Evolutionary conservation across 192 early-diverging fungal species (phyloP).

Genomic region (Backusella liffmaniae): DNA sequence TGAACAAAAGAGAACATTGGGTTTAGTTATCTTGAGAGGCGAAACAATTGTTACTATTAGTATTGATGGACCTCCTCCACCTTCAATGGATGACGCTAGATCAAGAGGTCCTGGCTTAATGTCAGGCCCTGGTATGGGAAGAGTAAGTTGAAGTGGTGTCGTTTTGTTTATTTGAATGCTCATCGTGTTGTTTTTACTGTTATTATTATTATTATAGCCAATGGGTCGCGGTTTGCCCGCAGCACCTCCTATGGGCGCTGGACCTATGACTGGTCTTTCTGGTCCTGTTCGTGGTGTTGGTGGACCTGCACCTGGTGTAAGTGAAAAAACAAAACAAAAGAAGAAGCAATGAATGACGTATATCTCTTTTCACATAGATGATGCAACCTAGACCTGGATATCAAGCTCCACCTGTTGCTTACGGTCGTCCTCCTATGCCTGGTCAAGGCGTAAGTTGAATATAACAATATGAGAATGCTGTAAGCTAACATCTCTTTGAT

Average conservation of each 20-base stretch:
- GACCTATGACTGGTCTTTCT: conserved; percentile 62
- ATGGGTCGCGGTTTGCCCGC: conserved; percentile 67
- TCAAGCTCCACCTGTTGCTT: conserved; percentile 72
- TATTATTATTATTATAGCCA: conserved; percentile 45
- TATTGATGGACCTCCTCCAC: conserved; percentile 88
- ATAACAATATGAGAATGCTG: neutral
- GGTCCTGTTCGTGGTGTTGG: conserved; percentile 96
- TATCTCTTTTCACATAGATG: conserved; percentile 38
- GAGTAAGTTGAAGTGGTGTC: conserved; percentile 24
- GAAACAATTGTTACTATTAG: conserved; percentile 89
- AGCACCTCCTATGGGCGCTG: conserved; percentile 40
- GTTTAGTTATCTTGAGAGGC: conserved; percentile 91
- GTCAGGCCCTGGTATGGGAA: conserved; percentile 72
- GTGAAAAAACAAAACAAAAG: neutral
- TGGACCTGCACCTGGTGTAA: conserved; percentile 77
- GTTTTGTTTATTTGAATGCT: neutral
- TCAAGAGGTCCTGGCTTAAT: conserved; percentile 45
- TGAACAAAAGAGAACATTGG: conserved; percentile 90
- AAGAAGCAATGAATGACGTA: neutral
- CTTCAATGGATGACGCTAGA: conserved; percentile 49
- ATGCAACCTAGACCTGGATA: conserved; percentile 83
- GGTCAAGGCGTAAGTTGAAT: conserved; percentile 48
- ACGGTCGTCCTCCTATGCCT: conserved; percentile 67
- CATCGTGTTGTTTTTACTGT: neutral
- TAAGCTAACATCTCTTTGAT: conserved; percentile 38